Percentiles rank a stretch among this genome's conserved stretches.
Evolutionary conservation across 1,139 yeast genomes (phyloP).

Genomic region (Nakaseomyces glabratus): DNA sequence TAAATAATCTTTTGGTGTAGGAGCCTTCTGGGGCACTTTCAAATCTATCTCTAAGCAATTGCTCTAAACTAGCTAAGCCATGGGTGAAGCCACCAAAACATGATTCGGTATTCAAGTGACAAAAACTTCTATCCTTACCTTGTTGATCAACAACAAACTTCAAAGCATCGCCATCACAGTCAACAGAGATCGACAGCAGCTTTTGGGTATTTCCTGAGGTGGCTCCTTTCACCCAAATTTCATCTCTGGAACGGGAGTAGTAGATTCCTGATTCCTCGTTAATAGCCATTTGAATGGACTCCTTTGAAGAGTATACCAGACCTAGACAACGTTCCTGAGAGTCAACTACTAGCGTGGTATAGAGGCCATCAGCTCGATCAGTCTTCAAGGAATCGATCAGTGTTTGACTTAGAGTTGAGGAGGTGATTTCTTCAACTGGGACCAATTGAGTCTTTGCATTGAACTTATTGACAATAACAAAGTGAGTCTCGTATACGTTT

Average conservation of each 20-base stretch:
- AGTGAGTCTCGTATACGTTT: constrained; percentile 22
- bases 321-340: constrained; percentile 63
- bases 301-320: constrained; percentile 78
- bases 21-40: constrained; percentile 78
- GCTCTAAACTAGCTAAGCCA: constrained; percentile 57
- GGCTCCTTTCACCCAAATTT: constrained; percentile 93
- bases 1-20: constrained; percentile 79
- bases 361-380: constrained; percentile 81
- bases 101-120: constrained; percentile 70
- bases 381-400: constrained; percentile 54
- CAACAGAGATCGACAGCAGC: constrained; percentile 55
- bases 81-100: constrained; percentile 62
- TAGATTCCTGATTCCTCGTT: constrained; percentile 82
- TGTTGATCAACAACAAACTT: constrained; percentile 78
- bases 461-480: constrained; percentile 43
- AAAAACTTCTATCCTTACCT: constrained; percentile 50
- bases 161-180: constrained; percentile 89
- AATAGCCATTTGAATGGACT: constrained; percentile 74
- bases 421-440: constrained; percentile 16
- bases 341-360: constrained; percentile 76
- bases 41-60: constrained; percentile 44
- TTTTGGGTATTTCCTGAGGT: constrained; percentile 91
- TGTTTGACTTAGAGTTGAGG: constrained; percentile 39
- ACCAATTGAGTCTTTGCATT: constrained; percentile 13
- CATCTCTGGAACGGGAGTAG: constrained; percentile 79